Conservation (phyloP, 129 eudicot species). For the Lonicera japonica region DNA sequence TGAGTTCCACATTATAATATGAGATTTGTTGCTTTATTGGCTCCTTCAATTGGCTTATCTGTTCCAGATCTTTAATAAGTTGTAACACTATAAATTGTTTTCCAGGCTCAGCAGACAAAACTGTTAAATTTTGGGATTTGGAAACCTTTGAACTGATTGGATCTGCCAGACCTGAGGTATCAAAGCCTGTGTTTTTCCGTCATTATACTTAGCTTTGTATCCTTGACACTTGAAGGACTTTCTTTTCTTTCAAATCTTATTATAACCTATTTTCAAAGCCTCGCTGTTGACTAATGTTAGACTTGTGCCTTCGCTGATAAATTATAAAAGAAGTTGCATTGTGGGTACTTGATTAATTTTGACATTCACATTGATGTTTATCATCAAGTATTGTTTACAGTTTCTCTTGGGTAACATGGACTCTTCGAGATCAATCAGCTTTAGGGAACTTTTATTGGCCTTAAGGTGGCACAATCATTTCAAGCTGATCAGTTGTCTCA, state of each 20-base stretch:
- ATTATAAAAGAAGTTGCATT: neutral
- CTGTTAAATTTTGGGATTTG: slow-evolving; percentile 92
- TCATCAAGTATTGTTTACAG: slow-evolving; percentile 1
- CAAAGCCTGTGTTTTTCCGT: slow-evolving; percentile 3
- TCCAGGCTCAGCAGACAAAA: slow-evolving; percentile 93
- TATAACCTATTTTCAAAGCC: neutral
- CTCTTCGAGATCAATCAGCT: neutral
- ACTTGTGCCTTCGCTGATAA: neutral
- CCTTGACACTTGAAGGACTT: neutral
- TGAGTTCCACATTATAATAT: neutral
- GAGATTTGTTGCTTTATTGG: slow-evolving; percentile 5
- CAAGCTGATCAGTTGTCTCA: neutral
- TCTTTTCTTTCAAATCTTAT: too few relatives aligned
- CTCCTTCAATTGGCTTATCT: neutral
- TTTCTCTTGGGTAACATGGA: neutral
- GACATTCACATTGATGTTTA: neutral
- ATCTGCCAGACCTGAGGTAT: slow-evolving; percentile 81
- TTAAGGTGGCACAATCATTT: neutral
- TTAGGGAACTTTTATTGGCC: neutral
- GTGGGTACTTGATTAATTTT: neutral
- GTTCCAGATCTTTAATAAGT: neutral
- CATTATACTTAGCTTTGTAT: neutral
- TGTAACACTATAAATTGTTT: slow-evolving; percentile 1
- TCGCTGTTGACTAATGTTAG: neutral
- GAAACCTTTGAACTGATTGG: slow-evolving; percentile 98